Conservation (phyloP, 495 filamentous ascomycete species). For the Daldinia vernicosa region DNA sequence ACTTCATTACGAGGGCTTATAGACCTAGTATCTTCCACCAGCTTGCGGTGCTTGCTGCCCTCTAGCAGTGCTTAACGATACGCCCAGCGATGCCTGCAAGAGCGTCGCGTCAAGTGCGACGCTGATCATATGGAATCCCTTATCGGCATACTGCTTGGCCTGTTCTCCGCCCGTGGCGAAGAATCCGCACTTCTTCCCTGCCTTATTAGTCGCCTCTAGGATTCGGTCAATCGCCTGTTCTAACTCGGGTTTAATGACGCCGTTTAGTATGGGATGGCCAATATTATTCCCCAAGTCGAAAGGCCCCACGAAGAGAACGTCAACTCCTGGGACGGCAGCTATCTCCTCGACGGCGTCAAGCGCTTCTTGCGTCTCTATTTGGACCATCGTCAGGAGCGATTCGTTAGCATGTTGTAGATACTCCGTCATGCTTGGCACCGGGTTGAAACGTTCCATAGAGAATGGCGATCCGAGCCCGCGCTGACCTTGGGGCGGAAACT, state of each 20-base stretch:
- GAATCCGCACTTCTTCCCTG: slow-evolving; percentile 81
- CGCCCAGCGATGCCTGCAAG: slow-evolving; percentile 57
- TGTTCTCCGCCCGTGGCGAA: slow-evolving; percentile 76
- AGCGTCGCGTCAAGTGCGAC: slow-evolving; percentile 68
- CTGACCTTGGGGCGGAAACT: slow-evolving; percentile 71
- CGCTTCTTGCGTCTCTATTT: slow-evolving; percentile 83
- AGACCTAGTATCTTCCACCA: slow-evolving; percentile 46
- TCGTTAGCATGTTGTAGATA: slow-evolving; percentile 82
- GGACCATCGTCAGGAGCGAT: slow-evolving; percentile 74
- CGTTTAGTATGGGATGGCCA: slow-evolving; percentile 71
- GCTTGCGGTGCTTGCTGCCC: slow-evolving; percentile 49
- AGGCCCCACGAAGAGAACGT: slow-evolving; percentile 81
- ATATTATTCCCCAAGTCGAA: slow-evolving; percentile 81
- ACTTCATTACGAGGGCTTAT: not conserved
- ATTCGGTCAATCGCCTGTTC: slow-evolving; percentile 73
- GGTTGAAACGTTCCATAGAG: slow-evolving; percentile 68
- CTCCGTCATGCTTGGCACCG: slow-evolving; percentile 62
- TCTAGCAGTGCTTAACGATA: slow-evolving; percentile 56
- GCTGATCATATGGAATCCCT: slow-evolving; percentile 82
- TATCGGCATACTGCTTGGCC: slow-evolving; percentile 67
- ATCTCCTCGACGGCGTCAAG: slow-evolving; percentile 76
- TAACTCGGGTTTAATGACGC: slow-evolving; percentile 69
- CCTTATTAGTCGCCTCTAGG: slow-evolving; percentile 66
- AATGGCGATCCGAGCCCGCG: slow-evolving; percentile 76
- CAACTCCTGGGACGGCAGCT: slow-evolving; percentile 72